Conservation (phyloP, 306 rosid species). For the Aeschynomene evenia region DNA sequence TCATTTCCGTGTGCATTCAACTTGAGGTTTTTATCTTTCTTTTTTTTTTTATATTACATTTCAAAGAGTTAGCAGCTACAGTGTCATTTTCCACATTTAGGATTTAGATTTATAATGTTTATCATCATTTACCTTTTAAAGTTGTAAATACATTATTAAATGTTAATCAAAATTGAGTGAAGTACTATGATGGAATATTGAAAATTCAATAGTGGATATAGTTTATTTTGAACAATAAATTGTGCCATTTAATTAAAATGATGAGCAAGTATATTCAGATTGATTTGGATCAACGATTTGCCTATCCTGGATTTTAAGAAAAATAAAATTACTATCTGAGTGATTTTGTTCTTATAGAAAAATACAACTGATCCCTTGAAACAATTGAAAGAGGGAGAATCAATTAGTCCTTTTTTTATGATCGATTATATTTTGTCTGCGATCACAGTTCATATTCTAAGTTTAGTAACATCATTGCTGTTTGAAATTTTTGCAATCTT, state of each 20-base stretch:
- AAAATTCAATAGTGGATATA: no score
- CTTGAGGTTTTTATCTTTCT: background rate
- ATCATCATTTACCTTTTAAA: no score
- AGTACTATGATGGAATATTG: no score
- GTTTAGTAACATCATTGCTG: background rate
- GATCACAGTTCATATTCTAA: background rate
- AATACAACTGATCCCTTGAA: background rate
- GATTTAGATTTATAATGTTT: no score
- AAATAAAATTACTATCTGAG: background rate
- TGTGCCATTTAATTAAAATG: background rate
- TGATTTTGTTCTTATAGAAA: background rate
- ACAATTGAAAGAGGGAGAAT: background rate
- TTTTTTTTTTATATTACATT: background rate
- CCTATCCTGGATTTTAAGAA: background rate
- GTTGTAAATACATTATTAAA: no score
- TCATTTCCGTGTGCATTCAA: no score
- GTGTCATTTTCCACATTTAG: no score
- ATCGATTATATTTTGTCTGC: background rate
- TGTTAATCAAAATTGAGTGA: no score
- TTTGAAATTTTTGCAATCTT: background rate
- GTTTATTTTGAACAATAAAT: background rate
- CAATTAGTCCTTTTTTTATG: background rate
- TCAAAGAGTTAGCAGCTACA: background rate
- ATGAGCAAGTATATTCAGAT: background rate
- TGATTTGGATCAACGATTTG: background rate